Conservation (phyloP, 495 filamentous ascomycete species). For the Lophiotrema nucula region DNA sequence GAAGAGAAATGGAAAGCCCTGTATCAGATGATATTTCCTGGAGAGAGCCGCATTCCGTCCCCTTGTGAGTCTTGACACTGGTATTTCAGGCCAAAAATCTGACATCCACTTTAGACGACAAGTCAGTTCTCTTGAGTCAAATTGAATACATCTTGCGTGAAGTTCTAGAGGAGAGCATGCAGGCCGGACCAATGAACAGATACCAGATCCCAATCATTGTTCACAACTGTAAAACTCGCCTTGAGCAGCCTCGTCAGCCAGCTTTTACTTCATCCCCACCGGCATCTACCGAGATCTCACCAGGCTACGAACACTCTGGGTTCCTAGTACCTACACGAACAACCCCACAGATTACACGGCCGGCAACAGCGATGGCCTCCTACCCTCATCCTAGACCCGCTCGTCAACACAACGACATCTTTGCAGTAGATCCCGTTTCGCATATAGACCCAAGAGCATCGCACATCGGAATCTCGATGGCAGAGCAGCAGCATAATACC, state of each 20-base stretch:
- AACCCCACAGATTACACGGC: too few species aligned
- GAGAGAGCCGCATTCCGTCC: not conserved
- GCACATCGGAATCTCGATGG: too few species aligned
- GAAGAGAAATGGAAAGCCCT: not conserved
- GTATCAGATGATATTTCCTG: not conserved
- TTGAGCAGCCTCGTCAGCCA: not conserved
- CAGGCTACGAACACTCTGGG: too few species aligned
- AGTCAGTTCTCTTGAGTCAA: not conserved
- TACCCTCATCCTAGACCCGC: too few species aligned
- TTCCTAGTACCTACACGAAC: too few species aligned
- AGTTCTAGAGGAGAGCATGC: not conserved
- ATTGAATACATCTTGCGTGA: not conserved
- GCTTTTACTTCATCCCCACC: too few species aligned
- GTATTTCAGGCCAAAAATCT: not conserved
- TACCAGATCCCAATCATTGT: not conserved
- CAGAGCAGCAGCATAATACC: too few species aligned
- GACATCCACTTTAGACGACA: not conserved
- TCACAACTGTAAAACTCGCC: not conserved
- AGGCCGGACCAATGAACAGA: not conserved
- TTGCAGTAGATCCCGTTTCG: too few species aligned
- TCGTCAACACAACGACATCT: too few species aligned
- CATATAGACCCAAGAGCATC: too few species aligned
- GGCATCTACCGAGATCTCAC: too few species aligned
- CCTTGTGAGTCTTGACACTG: not conserved
- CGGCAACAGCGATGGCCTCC: too few species aligned